Evolutionary conservation across 2,329 filamentous ascomycete genomes (phyloP).

Genomic region (Fusarium sublunatum): DNA sequence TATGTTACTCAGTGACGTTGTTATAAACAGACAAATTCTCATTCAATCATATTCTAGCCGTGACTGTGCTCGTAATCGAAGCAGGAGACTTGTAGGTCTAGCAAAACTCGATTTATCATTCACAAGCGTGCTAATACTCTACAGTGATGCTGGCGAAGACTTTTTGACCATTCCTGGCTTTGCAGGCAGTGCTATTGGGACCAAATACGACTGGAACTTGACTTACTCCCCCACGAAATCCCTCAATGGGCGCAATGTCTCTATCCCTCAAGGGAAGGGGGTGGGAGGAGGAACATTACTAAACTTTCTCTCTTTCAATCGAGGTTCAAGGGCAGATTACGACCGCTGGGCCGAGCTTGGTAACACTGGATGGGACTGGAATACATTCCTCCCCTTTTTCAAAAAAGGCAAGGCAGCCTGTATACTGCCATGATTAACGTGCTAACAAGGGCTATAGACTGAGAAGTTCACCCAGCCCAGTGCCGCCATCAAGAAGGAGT

Average conservation of each 20-base stretch:
- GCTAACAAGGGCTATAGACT: conserved; percentile 14
- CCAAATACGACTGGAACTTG: conserved; percentile 42
- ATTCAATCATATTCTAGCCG: conserved; percentile 5
- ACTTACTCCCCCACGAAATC: conserved; percentile 22
- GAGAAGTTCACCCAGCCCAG: conserved; percentile 32
- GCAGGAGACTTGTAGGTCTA: conserved; percentile 38
- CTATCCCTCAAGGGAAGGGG: conserved; percentile 46
- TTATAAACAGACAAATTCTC: too few species aligned
- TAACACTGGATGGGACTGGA: conserved; percentile 56
- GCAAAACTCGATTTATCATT: too few species aligned
- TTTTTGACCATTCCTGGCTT: conserved; percentile 39
- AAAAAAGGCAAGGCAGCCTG: conserved; percentile 50
- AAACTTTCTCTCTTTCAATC: conserved; percentile 55
- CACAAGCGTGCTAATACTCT: not conserved
- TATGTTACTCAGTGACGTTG: not conserved
- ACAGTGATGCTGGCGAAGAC: conserved; percentile 34
- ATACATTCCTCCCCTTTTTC: conserved; percentile 56
- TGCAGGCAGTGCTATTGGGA: conserved; percentile 38
- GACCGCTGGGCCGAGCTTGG: conserved; percentile 60
- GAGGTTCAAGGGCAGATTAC: conserved; percentile 55
- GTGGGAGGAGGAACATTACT: conserved; percentile 56
- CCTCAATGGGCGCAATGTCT: conserved; percentile 29
- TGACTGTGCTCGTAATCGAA: conserved; percentile 38
- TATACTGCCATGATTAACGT: too few species aligned
- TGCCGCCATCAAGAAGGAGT: conserved; percentile 24